These are phyloP conservation scores for Hymenoscyphus linearis DNA, from an alignment of 2,329 filamentous ascomycete species.

Conservation along the genomic window DNA sequence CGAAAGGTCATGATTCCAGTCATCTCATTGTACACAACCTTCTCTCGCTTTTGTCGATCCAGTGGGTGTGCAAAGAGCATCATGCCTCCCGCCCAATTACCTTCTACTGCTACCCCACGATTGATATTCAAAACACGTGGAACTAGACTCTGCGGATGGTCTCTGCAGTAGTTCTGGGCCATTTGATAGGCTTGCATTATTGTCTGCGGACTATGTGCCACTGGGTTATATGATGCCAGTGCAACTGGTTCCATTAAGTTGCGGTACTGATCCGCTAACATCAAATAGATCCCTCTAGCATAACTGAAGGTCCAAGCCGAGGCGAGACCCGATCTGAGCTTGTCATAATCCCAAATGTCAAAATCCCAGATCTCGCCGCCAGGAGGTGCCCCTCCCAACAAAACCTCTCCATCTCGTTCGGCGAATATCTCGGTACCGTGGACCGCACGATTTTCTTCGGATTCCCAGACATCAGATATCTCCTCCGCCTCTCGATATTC, in stretches of 20 bases:
- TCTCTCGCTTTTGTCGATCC: background rate
- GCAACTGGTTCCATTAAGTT: background rate
- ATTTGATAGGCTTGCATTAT: too few relatives aligned
- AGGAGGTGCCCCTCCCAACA: too few relatives aligned
- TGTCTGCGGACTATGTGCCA: too few relatives aligned
- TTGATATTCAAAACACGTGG: background rate
- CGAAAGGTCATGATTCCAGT: background rate
- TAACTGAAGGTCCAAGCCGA: background rate
- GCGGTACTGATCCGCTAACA: background rate
- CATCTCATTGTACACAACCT: background rate
- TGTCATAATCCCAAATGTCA: too few relatives aligned
- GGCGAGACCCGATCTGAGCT: background rate
- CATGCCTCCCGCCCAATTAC: background rate
- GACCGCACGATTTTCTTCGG: too few relatives aligned
- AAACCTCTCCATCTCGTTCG: too few relatives aligned
- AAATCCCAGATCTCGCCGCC: background rate
- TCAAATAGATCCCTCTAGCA: background rate
- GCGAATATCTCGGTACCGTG: too few relatives aligned
- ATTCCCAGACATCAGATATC: background rate
- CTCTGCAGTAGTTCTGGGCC: too few relatives aligned
- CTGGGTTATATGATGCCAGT: too few relatives aligned
- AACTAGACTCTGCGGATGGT: background rate
- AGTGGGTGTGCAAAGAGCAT: background rate
- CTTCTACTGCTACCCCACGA: background rate
- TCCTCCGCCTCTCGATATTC: background rate